These are phyloP conservation scores for Acanthamoeba lenticulata DNA, from an alignment of 208 protist species.

Conservation along the genomic window DNA sequence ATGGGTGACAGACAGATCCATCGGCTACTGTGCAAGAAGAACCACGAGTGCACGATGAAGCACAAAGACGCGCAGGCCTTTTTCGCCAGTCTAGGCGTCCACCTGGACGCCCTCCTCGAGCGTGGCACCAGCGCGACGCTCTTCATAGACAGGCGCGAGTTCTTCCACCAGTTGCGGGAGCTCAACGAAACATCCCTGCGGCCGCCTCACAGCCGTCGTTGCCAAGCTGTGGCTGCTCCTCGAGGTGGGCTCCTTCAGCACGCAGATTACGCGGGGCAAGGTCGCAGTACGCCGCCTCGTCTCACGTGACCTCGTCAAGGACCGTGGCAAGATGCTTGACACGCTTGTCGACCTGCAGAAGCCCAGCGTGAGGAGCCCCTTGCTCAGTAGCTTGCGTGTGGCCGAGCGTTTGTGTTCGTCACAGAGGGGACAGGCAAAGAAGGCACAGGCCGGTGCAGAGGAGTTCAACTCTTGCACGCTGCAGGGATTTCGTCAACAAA, in stretches of 20 bases:
- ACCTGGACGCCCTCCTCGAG: not conserved
- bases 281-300: not conserved
- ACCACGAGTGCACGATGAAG: not conserved
- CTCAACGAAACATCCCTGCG: not conserved
- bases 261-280: not conserved
- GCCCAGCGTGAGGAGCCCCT: not conserved
- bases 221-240: not conserved
- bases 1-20: no score
- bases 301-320: not conserved
- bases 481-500: no score
- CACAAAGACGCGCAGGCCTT: not conserved
- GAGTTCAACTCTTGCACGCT: no score
- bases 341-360: not conserved
- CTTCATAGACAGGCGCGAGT: not conserved
- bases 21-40: no score
- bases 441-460: no score
- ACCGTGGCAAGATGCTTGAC: constrained; percentile 2
- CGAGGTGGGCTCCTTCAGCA: no score
- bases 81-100: not conserved
- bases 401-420: no score
- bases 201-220: not conserved
- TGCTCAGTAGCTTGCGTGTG: no score
- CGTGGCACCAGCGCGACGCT: no score
- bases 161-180: not conserved
- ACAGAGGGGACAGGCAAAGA: no score